A percentile compares a stretch with the other conserved stretches of the same genome.
These are phyloP conservation scores for Sporothrix variecibatus DNA, from an alignment of 2,329 filamentous ascomycete genomes.

Conservation along the genomic window DNA sequence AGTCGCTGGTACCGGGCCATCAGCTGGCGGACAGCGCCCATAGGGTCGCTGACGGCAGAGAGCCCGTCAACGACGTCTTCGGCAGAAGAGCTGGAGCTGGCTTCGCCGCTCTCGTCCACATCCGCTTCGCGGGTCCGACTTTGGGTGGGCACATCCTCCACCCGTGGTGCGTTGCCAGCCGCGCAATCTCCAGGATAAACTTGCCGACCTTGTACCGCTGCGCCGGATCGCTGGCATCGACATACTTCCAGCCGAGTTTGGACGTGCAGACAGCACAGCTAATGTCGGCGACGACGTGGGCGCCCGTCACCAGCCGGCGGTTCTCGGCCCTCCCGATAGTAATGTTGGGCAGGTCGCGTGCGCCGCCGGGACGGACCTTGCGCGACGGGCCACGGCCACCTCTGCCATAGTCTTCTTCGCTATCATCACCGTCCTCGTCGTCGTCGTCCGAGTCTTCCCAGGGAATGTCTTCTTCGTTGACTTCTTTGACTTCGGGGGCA, in stretches of 20 bases:
- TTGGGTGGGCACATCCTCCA: conserved; percentile 50
- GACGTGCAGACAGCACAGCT: conserved; percentile 56
- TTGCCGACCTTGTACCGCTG: conserved; percentile 71
- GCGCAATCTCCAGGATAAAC: conserved; percentile 65
- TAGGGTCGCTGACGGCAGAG: not conserved
- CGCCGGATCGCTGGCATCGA: conserved; percentile 59
- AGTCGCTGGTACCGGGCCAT: conserved; percentile 1
- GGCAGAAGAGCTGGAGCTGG: not conserved
- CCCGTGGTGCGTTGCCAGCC: conserved; percentile 53
- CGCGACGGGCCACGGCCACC: not conserved
- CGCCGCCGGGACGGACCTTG: not conserved
- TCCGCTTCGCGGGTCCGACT: conserved; percentile 9
- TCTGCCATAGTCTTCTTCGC: not conserved
- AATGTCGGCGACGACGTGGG: conserved; percentile 66
- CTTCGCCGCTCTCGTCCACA: not conserved
- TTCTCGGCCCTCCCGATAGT: conserved; percentile 56
- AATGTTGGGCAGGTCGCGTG: conserved; percentile 52
- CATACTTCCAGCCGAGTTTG: conserved; percentile 68
- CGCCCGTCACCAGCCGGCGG: conserved; percentile 62
- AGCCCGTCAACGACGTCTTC: not conserved
- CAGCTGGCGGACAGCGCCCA: not conserved
- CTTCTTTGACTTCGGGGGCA: conserved; percentile 18
- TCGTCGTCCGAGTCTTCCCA: not conserved
- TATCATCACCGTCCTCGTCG: not conserved
- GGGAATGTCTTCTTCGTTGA: not conserved